Conservation (phyloP, 2,329 filamentous ascomycete genomes). For the Dactylellina cionopaga region DNA sequence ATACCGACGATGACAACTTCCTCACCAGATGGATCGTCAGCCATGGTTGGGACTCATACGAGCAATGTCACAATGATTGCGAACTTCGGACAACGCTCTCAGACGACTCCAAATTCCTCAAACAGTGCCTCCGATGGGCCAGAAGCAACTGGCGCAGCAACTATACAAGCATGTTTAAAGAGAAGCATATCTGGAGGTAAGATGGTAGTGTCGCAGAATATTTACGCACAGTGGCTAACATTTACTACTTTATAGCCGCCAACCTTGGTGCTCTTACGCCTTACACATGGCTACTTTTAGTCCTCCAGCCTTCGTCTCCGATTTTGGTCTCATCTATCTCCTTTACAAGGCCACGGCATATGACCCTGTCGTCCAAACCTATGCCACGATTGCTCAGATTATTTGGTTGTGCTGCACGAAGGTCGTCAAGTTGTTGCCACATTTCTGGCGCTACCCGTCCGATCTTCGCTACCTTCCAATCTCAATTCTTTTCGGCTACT, state of each 20-base stretch:
- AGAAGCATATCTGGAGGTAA: slow-evolving; percentile 87
- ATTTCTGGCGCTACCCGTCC: slow-evolving; percentile 83
- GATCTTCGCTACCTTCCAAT: slow-evolving; percentile 82
- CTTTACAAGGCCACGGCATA: slow-evolving; percentile 76
- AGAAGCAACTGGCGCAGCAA: slow-evolving; percentile 98
- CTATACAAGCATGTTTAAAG: slow-evolving; percentile 84
- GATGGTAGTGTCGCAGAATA: slow-evolving; percentile 61
- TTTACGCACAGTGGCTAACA: slow-evolving; percentile 37
- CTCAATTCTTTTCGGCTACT: slow-evolving; percentile 91
- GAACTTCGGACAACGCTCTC: slow-evolving; percentile 94
- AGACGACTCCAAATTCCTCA: slow-evolving; percentile 86
- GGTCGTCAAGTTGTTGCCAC: slow-evolving; percentile 86
- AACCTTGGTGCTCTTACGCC: slow-evolving; percentile 92
- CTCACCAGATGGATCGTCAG: slow-evolving; percentile 95
- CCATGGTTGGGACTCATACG: slow-evolving; percentile 91
- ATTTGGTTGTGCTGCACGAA: slow-evolving; percentile 88
- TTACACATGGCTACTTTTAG: slow-evolving; percentile 92
- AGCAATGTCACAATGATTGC: slow-evolving; percentile 91
- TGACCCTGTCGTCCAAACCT: slow-evolving; percentile 66
- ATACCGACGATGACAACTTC: slow-evolving; percentile 98
- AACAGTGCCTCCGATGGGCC: slow-evolving; percentile 93
- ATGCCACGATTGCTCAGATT: slow-evolving; percentile 71
- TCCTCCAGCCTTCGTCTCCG: slow-evolving; percentile 82
- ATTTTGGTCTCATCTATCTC: slow-evolving; percentile 76
- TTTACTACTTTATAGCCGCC: slow-evolving; percentile 70